Evolutionary conservation across 148 eudicot genomes (phyloP), one percentile per base, ranked within the genome.

Genomic region (Nepenthes mirabilis): DNA sequence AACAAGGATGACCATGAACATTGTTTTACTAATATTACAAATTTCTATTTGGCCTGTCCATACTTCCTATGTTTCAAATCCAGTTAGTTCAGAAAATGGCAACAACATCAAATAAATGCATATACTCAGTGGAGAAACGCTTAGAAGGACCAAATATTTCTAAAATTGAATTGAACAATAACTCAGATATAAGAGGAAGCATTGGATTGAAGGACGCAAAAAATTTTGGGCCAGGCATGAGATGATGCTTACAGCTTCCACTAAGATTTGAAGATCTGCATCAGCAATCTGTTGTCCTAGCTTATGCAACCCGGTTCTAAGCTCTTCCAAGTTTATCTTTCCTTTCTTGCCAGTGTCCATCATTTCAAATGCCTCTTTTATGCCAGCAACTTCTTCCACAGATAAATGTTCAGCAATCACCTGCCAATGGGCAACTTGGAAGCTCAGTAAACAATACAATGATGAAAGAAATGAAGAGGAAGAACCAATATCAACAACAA

Each of bases 381-480:
- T 23, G 23, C 23, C 23, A 55, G 87, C 85, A 47, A 75, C 87
- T 78, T 87, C 95, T 69, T 87, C 95, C 61, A 54, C 56, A 5
- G 95, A 84, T 64, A 87, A 74, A 81, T 84, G 90, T 80, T 84
- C 91, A n/a, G 95, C 91, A 67, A 87, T 72, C 34, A 88, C 95
- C 95, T 84, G 76, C 37, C 33, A 35, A 56, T 12, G 47, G 33
- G 32, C 47, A 60, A 65, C 59, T 43, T 36, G 36, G 59, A 14
- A 72, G 51, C 54, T 52, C 50, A 47, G 51, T 58, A 48, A 11
- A 37, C 14, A 52, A 57, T 32, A 11, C 23, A 23, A 23, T 23
- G 23, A 23, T 23, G 23, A 23, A 23, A 23, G 23, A 23, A 23
- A 23, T 23, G 23, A 23, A 23, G 23, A 23, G 23, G 23, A 23